Percentiles rank a stretch among this genome's conserved stretches.
phyloP scores from a whole-genome alignment of 768 basidiomycete genomes.

The Pholiota conissans region DNA sequence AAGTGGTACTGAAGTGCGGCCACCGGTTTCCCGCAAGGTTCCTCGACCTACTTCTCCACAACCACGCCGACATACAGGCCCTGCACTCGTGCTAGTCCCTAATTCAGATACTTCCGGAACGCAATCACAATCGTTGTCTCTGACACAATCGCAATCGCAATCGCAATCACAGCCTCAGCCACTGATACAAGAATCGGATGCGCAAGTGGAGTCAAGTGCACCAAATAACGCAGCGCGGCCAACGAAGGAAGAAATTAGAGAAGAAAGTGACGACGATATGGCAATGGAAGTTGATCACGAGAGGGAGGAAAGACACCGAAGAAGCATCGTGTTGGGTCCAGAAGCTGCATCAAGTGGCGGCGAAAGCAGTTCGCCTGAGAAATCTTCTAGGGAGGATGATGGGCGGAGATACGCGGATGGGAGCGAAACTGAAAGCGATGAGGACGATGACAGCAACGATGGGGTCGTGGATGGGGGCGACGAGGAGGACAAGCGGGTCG shows the following conservation, averaged over 20 bases:
- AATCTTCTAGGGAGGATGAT: neutral
- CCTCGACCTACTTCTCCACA: constrained; percentile 41
- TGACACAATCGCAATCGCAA: constrained; percentile 26
- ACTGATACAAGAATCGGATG: neutral
- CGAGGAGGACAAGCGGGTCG: neutral
- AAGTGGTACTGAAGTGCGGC: constrained; percentile 3
- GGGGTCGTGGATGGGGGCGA: no score
- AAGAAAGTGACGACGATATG: neutral
- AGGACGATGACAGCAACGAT: neutral
- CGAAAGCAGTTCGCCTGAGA: constrained; percentile 3
- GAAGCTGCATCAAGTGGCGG: neutral
- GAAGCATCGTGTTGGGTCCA: neutral
- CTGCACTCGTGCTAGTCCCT: constrained; percentile 49
- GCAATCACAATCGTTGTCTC: constrained; percentile 33
- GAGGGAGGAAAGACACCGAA: neutral
- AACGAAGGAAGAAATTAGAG: neutral
- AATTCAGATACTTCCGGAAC: constrained; percentile 54
- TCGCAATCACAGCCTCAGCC: constrained; percentile 9
- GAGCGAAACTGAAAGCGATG: neutral
- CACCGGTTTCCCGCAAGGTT: constrained; percentile 41
- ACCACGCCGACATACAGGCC: constrained; percentile 30
- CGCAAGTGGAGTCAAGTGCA: neutral
- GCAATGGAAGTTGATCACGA: constrained; percentile 3
- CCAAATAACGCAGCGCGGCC: neutral
- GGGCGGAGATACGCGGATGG: neutral